phyloP scores from a whole-genome alignment of 73 alveolate genomes.

The Paramecium primaurelia region DNA sequence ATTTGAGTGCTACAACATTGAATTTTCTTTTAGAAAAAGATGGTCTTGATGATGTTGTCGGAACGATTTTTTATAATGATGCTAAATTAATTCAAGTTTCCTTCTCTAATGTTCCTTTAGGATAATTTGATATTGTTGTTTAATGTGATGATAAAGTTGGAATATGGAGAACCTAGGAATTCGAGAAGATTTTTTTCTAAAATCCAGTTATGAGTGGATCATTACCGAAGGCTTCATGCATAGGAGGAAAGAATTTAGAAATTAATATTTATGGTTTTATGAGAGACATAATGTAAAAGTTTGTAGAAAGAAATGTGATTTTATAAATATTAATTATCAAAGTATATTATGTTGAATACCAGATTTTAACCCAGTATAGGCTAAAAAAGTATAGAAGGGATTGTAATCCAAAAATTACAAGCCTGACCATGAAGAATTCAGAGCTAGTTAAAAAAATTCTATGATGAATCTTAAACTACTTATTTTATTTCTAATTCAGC shows the following conservation, averaged over 20 bases:
- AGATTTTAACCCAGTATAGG: neutral
- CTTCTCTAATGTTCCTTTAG: neutral
- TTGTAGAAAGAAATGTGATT: neutral
- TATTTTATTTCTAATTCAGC: neutral
- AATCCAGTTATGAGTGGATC: neutral
- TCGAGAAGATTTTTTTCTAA: neutral
- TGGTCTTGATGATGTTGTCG: neutral
- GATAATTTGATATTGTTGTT: neutral
- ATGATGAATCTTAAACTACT: neutral
- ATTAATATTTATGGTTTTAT: neutral
- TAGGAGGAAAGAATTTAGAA: neutral
- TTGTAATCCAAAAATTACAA: neutral
- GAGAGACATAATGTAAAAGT: neutral
- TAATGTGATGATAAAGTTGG: neutral
- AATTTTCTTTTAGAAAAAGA: neutral
- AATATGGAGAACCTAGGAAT: neutral
- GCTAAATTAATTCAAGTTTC: neutral
- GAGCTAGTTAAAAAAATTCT: neutral
- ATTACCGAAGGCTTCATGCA: neutral
- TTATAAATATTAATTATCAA: neutral
- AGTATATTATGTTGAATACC: neutral
- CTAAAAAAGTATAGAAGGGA: neutral
- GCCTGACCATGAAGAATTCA: neutral
- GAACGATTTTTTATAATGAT: neutral
- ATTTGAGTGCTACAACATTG: neutral